These are phyloP conservation scores for Agaricus subrufescens DNA, from an alignment of 768 basidiomycete genomes.

Conservation along the genomic window DNA sequence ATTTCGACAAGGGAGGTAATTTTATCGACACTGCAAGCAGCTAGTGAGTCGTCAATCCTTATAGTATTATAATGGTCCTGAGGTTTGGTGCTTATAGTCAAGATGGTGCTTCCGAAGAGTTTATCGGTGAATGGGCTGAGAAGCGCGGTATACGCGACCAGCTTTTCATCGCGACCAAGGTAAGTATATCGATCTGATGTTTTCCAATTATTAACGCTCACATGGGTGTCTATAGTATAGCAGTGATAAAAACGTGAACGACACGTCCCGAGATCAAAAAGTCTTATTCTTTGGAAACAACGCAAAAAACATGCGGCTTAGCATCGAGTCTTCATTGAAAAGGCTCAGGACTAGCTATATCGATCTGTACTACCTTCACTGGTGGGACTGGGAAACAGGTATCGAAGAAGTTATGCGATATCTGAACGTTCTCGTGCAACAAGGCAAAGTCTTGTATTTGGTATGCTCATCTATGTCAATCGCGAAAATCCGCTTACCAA, in stretches of 20 bases:
- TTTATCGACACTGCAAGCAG: conserved; percentile 42
- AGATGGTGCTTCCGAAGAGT: conserved; percentile 45
- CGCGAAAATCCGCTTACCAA: background rate
- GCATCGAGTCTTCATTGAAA: conserved; percentile 34
- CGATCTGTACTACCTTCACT: conserved; percentile 30
- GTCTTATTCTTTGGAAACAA: conserved; percentile 33
- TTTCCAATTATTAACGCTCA: too few relatives aligned
- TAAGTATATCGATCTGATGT: conserved; percentile 7
- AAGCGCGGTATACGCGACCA: conserved; percentile 38
- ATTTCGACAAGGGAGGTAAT: conserved; percentile 37
- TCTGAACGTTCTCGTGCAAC: conserved; percentile 44
- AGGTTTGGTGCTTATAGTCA: conserved; percentile 25
- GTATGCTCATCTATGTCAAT: conserved; percentile 14
- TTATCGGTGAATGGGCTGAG: conserved; percentile 48
- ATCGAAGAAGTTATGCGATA: conserved; percentile 55
- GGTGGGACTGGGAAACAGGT: conserved; percentile 46
- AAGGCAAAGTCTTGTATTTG: conserved; percentile 46
- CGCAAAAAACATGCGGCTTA: conserved; percentile 33
- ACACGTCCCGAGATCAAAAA: conserved; percentile 24
- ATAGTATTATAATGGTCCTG: too few relatives aligned
- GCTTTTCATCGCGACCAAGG: conserved; percentile 44
- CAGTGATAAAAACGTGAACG: conserved; percentile 20
- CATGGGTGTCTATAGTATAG: conserved; percentile 17
- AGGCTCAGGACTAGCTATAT: conserved; percentile 37
- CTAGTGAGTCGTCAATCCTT: conserved; percentile 22